phyloP scores from a whole-genome alignment of 2,329 filamentous ascomycete species.

The Clonostachys chloroleuca region DNA sequence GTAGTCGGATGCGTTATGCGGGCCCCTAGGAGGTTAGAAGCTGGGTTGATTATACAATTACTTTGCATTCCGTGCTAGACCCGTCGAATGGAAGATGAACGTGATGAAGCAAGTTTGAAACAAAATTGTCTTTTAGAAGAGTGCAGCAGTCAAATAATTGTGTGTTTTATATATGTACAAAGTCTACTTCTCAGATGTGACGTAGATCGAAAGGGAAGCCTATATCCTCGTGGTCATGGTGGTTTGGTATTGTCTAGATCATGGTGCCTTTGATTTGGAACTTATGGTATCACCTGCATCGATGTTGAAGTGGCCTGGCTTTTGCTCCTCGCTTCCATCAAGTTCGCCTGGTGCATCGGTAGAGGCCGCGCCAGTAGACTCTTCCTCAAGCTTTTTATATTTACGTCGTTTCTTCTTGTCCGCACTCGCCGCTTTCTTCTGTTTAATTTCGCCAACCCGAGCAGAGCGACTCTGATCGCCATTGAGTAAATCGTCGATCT shows the following conservation, averaged over 20 bases:
- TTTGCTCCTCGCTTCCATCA: background rate
- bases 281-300: too few species aligned
- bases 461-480: constrained; percentile 65
- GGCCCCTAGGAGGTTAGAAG: constrained; percentile 41
- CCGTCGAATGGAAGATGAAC: constrained; percentile 18
- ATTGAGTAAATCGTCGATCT: constrained; percentile 66
- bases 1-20: constrained; percentile 43
- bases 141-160: background rate
- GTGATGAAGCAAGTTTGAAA: background rate
- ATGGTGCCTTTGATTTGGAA: background rate
- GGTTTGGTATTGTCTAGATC: background rate
- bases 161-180: too few species aligned
- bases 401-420: constrained; percentile 82
- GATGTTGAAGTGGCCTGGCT: too few species aligned
- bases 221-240: background rate
- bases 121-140: background rate
- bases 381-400: constrained; percentile 59
- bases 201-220: too few species aligned
- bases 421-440: constrained; percentile 69
- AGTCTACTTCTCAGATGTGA: too few species aligned
- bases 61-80: constrained; percentile 34
- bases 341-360: background rate
- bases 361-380: constrained; percentile 20
- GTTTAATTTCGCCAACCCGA: constrained; percentile 58
- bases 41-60: constrained; percentile 54